phyloP scores from a whole-genome alignment of 2,329 filamentous ascomycete species.

The Calonectria naviculata region DNA sequence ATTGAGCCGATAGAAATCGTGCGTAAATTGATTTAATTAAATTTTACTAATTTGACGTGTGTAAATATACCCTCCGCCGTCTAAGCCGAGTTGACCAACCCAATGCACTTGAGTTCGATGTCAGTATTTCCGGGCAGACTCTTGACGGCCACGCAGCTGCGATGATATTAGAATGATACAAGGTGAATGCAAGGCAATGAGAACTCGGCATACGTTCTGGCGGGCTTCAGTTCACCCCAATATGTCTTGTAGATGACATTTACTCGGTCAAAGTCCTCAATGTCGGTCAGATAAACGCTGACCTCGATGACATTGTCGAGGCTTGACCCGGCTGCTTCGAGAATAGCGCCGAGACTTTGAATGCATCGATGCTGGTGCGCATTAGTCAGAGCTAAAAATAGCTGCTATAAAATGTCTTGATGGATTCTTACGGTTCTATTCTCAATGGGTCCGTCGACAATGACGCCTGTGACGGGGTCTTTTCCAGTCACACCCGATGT shows the following conservation, averaged over 20 bases:
- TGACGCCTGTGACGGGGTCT: slow-evolving; percentile 61
- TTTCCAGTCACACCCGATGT: slow-evolving; percentile 77
- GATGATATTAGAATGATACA: not conserved
- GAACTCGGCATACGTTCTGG: not conserved
- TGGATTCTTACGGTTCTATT: slow-evolving; percentile 63
- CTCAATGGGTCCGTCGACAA: slow-evolving; percentile 71
- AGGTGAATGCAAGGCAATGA: too few relatives aligned
- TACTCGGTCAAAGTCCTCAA: slow-evolving; percentile 78
- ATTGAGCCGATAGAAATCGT: too few relatives aligned
- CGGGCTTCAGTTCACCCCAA: slow-evolving; percentile 8
- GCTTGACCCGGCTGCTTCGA: slow-evolving; percentile 72
- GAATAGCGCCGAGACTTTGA: slow-evolving; percentile 74
- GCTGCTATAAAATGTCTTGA: not conserved
- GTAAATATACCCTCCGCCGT: too few relatives aligned
- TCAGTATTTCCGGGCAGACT: not conserved
- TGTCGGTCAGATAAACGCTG: slow-evolving; percentile 75
- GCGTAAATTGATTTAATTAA: too few relatives aligned
- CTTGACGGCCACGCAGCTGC: slow-evolving; percentile 2
- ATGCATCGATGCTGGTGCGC: slow-evolving; percentile 64
- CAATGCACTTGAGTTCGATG: slow-evolving; percentile 4
- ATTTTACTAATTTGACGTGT: too few relatives aligned
- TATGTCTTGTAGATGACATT: slow-evolving; percentile 69
- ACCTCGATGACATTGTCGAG: slow-evolving; percentile 75
- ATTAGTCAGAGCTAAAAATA: not conserved
- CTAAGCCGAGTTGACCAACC: not conserved